These are phyloP conservation scores for Plectosphaerella plurivora DNA, from an alignment of 2,329 filamentous ascomycete genomes.

Conservation along the genomic window DNA sequence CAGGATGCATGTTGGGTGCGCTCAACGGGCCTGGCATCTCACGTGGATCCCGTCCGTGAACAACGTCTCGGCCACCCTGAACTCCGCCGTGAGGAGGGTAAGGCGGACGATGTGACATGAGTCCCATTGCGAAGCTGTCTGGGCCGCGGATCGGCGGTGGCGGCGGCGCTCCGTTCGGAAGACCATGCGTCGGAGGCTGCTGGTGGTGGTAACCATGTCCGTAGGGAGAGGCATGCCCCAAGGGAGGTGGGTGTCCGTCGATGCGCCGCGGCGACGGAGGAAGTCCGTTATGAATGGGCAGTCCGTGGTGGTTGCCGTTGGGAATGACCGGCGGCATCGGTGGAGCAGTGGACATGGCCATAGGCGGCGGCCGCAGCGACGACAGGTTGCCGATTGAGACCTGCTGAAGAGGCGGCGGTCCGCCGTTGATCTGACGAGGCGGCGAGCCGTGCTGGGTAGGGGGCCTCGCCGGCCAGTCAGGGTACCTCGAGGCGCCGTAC, in stretches of 20 bases:
- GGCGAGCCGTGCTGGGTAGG: constrained; percentile 44
- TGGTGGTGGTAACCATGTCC: constrained; percentile 26
- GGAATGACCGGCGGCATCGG: constrained; percentile 36
- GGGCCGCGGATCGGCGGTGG: constrained; percentile 30
- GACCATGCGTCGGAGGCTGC: constrained; percentile 14
- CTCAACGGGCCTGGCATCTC: constrained; percentile 17
- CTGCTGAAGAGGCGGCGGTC: constrained; percentile 25
- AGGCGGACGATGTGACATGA: constrained; percentile 34
- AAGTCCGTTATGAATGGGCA: constrained; percentile 38
- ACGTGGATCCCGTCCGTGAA: constrained; percentile 8
- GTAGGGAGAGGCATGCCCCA: constrained; percentile 12
- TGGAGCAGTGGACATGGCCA: constrained; percentile 35
- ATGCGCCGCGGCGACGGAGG: constrained; percentile 44
- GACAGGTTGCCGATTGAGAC: constrained; percentile 29
- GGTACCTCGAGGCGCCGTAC: constrained; percentile 22
- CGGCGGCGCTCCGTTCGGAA: constrained; percentile 33
- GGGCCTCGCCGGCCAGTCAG: constrained; percentile 44
- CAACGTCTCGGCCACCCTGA: constrained; percentile 32
- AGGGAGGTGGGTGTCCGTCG: constrained; percentile 21
- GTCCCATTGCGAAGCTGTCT: constrained; percentile 42
- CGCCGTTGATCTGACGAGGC: constrained; percentile 47
- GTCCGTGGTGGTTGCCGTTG: constrained; percentile 30
- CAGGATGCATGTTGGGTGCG: constrained; percentile 13
- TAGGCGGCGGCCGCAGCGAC: constrained; percentile 45
- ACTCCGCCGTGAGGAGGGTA: constrained; percentile 43